Evolutionary conservation across 805 yeast genomes (phyloP).

Genomic region (Candida succiphila): DNA sequence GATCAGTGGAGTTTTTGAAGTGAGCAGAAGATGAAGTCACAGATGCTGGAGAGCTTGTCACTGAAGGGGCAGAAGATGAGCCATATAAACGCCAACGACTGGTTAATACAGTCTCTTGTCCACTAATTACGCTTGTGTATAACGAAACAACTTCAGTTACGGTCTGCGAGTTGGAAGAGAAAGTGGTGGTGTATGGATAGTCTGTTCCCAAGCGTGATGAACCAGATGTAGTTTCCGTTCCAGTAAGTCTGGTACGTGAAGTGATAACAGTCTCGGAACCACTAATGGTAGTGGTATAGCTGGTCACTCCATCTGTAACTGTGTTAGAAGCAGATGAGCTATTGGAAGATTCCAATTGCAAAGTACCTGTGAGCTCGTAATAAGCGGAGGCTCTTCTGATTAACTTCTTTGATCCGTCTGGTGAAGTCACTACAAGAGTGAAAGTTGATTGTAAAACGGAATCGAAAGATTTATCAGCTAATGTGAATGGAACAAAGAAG

Average conservation of each 20-base stretch:
- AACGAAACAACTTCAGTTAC: conserved; percentile 12
- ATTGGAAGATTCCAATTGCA: not conserved
- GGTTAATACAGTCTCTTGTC: conserved; percentile 11
- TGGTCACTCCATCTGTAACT: no score
- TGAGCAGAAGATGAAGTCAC: not conserved
- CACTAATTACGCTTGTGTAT: conserved; percentile 14
- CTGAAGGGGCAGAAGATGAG: conserved; percentile 3
- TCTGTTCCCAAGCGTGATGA: conserved; percentile 8
- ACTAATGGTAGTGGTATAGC: not conserved
- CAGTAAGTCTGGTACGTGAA: conserved; percentile 6
- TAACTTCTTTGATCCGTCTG: not conserved
- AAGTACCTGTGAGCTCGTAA: not conserved
- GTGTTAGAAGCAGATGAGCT: conserved; percentile 2
- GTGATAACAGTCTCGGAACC: conserved; percentile 1
- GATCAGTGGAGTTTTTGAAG: conserved; percentile 6
- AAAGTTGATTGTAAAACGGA: not conserved
- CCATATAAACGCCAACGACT: conserved; percentile 11
- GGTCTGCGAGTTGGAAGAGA: conserved; percentile 7
- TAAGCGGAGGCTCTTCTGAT: not conserved
- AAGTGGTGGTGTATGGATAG: conserved; percentile 7
- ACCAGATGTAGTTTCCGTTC: conserved; percentile 5
- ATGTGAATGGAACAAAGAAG: conserved; percentile 1
- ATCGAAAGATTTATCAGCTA: not conserved
- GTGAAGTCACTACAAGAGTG: not conserved
- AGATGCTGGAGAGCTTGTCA: not conserved